Conservation (phyloP, 208 protist species). For the Sergeia podlipaevii region DNA sequence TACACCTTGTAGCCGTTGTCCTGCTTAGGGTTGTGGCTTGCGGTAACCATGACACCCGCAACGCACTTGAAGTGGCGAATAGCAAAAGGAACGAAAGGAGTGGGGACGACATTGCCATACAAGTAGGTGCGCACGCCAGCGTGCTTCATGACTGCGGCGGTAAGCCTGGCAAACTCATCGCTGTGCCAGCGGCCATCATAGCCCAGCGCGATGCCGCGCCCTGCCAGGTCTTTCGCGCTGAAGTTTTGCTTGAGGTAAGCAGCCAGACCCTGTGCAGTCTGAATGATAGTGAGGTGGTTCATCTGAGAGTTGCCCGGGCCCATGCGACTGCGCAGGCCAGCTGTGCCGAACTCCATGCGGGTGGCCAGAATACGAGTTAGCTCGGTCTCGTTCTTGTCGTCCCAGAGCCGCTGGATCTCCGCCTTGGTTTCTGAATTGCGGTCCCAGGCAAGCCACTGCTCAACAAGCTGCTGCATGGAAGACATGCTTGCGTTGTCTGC, state of each 20-base stretch:
- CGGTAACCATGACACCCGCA: constrained; percentile 97
- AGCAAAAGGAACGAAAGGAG: constrained; percentile 91
- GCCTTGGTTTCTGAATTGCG: constrained; percentile 36
- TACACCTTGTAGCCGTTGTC: constrained; percentile 99
- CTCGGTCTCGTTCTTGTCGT: constrained; percentile 18
- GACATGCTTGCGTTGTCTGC: neutral
- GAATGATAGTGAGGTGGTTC: constrained; percentile 96
- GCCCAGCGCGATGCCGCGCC: constrained; percentile 88
- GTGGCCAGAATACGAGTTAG: constrained; percentile 65
- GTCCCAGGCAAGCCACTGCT: constrained; percentile 78
- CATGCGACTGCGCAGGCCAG: constrained; percentile 93
- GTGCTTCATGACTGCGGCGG: constrained; percentile 86
- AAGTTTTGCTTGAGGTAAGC: constrained; percentile 54
- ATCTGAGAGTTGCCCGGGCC: constrained; percentile 92
- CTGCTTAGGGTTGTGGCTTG: constrained; percentile 98
- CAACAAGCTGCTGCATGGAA: constrained; percentile 29
- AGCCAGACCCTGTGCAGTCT: constrained; percentile 91
- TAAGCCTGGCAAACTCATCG: constrained; percentile 79
- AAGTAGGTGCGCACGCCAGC: constrained; percentile 83
- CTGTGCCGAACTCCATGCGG: constrained; percentile 95
- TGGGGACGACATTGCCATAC: constrained; percentile 80
- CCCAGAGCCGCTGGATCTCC: constrained; percentile 39
- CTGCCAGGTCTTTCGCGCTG: constrained; percentile 17
- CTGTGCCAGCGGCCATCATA: constrained; percentile 96
- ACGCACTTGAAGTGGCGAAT: constrained; percentile 46